Base-by-base conservation (phyloP, 331 rosid genomes). In the Rosa hybrid region DNA sequence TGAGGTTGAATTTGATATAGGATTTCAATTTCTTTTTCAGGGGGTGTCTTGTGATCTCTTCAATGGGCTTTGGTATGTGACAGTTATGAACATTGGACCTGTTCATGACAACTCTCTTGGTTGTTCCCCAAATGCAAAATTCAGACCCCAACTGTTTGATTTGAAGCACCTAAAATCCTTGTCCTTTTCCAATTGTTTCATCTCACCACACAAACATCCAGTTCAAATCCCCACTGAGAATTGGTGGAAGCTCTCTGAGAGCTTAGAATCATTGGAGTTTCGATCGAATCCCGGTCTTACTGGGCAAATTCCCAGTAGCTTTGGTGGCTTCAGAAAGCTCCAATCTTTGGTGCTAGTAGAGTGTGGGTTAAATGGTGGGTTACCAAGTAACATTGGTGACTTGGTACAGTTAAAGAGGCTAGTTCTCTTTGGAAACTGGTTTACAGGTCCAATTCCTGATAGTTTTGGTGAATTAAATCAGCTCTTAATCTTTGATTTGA, bases 1-100 rank as follows among this genome's bases (percentile, higher is more conserved):
- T 38, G 71, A 65, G n/a, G 44, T 30, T 42, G 65, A 12, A n/a
- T 71, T 56, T 83, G 77, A 45, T 14, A 13, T 38, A 38, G 44
- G 20, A 14, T 30, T 67, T 41, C 6, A 20, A 62, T 77, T 80
- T 81, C 17, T 68, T 54, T 53, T 89, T 83, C 91, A 96, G 99
- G 99, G 98, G 9, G 94, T 96, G 18, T 89, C 98, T 42, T 96
- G 99, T 88, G 99, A 96, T 83, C 80, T 88, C 48, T 84, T 84
- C 71, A 81, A 92, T 84, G 99, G 97, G 74, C 60, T 87, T 51
- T 96, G 99, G 99, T 89, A 91, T 82, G 97, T 93, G 51, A 89
- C 94, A 74, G 80, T 76, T 21, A 34, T 96, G 56, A 89, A 85
- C 75, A 84, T 93, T 78, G 99, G 99, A 84, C 92, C 97, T 3